Evolutionary conservation across 805 yeast species (phyloP), one percentile per base, ranked within the genome.

Genomic region (Zygosaccharomyces bisporus): DNA sequence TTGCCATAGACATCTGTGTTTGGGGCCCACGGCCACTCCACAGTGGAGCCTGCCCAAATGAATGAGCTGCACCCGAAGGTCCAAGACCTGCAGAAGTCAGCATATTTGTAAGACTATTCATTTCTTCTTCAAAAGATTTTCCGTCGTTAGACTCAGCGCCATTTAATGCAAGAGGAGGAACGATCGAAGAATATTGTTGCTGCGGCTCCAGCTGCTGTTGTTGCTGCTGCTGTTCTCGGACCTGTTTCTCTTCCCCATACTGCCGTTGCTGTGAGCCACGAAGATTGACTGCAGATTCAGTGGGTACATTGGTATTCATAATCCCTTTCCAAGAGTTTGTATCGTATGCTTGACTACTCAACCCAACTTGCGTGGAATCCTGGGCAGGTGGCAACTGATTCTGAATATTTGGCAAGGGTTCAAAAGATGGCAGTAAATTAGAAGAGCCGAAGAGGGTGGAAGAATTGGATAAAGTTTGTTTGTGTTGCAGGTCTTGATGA

Each of bases 101-200:
- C 52, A 60, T 55, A 14, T 49, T 50, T 4, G 65, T 54, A 17
- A 61, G 45, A 14, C 54, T 54, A 38, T 54, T 52, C 34, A 61
- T 49, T 27, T 61, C 66, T 35, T 60, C 56, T 18, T 42, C 48
- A 34, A 59, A 50, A 10, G 55, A 50, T 14, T 55, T 51, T 18
- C 52, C 55, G 13, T 45, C 24, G 10, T 34, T 32, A n/a, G 49
- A 41, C 14, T 52, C 54, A 12, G 41, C 20, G 16, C 31, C 27
- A 20, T 39, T 37, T 25, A 43, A 6, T 3, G 36, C 53, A 13
- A 49, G 46, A 13, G 49, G 42, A 21, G 56, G 42, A 8, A 24
- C 23, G 1, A 29, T 27, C 12, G 36, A 41, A 36, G 27, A 45
- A 14, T 25, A 47, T 20, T 24, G 45, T n/a, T 38, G 33, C 17